phyloP scores from a whole-genome alignment of 208 protist genomes.

The Trypanosoma lewisi region DNA sequence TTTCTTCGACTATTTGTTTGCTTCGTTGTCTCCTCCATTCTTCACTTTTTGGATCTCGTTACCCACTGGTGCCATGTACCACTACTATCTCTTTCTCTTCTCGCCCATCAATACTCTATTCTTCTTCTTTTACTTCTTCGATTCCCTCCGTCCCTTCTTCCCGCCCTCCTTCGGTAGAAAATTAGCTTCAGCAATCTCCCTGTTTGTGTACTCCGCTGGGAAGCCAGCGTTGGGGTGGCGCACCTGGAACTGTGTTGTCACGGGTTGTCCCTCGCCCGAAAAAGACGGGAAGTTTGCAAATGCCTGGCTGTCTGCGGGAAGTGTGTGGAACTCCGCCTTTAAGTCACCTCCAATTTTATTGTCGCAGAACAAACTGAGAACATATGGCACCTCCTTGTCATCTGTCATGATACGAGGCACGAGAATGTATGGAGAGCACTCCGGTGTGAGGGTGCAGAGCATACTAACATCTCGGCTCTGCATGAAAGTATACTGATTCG shows the following conservation, averaged over 20 bases:
- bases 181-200: not conserved
- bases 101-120: not conserved
- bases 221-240: constrained; percentile 5
- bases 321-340: constrained; percentile 22
- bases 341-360: constrained; percentile 15
- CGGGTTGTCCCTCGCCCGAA: constrained; percentile 20
- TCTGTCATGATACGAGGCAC: constrained; percentile 47
- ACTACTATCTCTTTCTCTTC: constrained; percentile 17
- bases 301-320: constrained; percentile 17
- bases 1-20: constrained; percentile 16
- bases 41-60: not conserved
- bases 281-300: constrained; percentile 33
- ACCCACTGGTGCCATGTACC: not conserved
- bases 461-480: constrained; percentile 39
- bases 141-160: not conserved
- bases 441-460: constrained; percentile 40
- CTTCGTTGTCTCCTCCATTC: constrained; percentile 1
- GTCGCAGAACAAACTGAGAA: constrained; percentile 24
- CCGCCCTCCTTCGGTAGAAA: not conserved
- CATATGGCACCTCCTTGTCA: constrained; percentile 13
- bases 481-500: constrained; percentile 44
- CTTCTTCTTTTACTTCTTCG: not conserved
- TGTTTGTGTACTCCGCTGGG: constrained; percentile 15
- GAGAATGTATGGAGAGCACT: constrained; percentile 56
- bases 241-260: constrained; percentile 24